Base-by-base conservation (phyloP, 768 basidiomycete species). In the Mycena vulgaris region DNA sequence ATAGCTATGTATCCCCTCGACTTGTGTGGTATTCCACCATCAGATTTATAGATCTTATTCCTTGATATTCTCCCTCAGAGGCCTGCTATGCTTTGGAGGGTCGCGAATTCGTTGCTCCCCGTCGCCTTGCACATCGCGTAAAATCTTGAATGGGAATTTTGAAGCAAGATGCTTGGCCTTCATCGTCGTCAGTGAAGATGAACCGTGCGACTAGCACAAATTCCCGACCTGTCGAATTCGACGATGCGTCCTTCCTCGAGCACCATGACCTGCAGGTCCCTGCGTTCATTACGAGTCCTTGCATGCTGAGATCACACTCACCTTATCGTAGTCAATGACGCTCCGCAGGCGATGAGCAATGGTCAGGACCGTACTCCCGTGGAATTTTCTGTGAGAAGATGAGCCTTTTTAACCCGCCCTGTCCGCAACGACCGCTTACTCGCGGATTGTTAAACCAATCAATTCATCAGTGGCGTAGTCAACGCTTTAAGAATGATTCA, bases 251-350 rank as follows among this genome's bases (percentile, higher is more conserved):
- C 95, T 76, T 93, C 85, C 39, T 95, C 94, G 37, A 96, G 84
- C 4, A 94, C 81, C 87, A 93, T 89, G 42, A 94, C 89, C 93
- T 93, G 16, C 49, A n/a, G 7, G 21, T 5, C 19, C 39, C 13
- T 21, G 30, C 61, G 42, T 53, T 13, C 31, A 21, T 21, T 9
- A n/a, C 25, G 9, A 14, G 7, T 14, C 51, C 42, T 10, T 13
- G 40, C 31, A 23, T 23, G 27, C 2, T 19, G 37, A 42, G 31
- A 30, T 33, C 16, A 39, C 3, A 82, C 90, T 63, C 81, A 92
- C 92, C 71, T 90, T 87, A 78, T 95, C 92, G 74, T 95, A 95
- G 74, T 95, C 93, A 65, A 96, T 94, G 62, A 93, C 90, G 3
- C 92, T 93, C 4, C 91, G 86, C 62, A 94, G 83, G 19, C 91